phyloP scores from a whole-genome alignment of 441 rosid species.

The Pelargonium cotyledonis region DNA sequence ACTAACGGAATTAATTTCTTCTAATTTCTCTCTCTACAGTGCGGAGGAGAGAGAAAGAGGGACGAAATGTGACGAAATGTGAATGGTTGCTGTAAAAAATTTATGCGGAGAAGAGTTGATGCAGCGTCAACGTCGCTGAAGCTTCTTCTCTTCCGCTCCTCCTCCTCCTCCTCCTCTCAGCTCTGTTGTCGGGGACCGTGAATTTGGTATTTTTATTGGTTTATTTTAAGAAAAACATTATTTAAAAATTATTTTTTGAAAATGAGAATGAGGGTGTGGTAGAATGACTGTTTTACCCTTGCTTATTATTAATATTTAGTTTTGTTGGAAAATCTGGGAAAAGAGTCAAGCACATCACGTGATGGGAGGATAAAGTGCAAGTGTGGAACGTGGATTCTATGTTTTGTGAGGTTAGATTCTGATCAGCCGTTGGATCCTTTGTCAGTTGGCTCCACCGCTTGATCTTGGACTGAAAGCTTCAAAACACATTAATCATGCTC shows the following conservation, averaged over 20 bases:
- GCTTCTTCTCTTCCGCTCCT: not conserved
- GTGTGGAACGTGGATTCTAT: not conserved
- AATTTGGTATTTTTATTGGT: not conserved
- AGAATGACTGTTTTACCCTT: not conserved
- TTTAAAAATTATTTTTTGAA: not conserved
- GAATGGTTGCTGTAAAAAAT: not conserved
- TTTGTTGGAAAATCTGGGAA: not conserved
- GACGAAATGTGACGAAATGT: not conserved
- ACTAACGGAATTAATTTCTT: not conserved
- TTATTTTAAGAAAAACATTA: not conserved
- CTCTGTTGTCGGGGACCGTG: not conserved
- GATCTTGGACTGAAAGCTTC: not conserved
- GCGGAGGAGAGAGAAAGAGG: conserved; percentile 4
- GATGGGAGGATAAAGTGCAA: not conserved
- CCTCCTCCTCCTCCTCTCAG: not conserved
- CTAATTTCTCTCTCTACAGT: not conserved
- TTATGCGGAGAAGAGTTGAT: not conserved
- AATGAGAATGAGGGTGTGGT: not conserved
- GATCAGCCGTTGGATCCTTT: not conserved
- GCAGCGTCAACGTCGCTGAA: conserved; percentile 3
- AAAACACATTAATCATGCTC: not conserved
- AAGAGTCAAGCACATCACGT: not conserved
- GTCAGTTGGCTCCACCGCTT: not conserved
- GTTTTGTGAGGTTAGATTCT: not conserved
- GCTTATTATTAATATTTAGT: not conserved